Conservation (phyloP, 305 asterid genomes). For the Fraxinus sp. region DNA sequence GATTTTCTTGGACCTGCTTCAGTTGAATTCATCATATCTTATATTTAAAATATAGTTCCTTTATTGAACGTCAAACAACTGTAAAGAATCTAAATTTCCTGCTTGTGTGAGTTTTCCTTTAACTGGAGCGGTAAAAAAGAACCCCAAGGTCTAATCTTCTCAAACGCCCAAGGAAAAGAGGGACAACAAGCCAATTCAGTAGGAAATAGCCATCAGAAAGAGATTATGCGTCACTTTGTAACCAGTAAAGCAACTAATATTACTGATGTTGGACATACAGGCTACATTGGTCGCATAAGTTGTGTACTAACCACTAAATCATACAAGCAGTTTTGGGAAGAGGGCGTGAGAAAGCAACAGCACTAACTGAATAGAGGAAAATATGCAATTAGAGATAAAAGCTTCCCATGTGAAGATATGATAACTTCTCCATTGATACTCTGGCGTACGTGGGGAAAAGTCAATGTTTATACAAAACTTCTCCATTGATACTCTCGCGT, state of each 20-base stretch:
- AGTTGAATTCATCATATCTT: not conserved
- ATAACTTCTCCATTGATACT: not conserved
- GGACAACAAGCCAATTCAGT: not conserved
- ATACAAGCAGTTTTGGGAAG: not conserved
- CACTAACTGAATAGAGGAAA: not conserved
- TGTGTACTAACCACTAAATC: not conserved
- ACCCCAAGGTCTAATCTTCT: not conserved
- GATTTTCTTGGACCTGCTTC: not conserved
- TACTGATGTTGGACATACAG: not conserved
- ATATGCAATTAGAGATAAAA: not conserved
- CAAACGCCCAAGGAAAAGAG: not conserved
- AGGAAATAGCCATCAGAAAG: not conserved
- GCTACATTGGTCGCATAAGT: not conserved
- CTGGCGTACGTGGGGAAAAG: no score
- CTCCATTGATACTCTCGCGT: not conserved
- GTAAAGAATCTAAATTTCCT: not conserved
- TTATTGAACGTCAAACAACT: not conserved
- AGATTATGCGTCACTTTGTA: not conserved
- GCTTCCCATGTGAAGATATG: not conserved
- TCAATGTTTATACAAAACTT: not conserved
- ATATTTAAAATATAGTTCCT: not conserved
- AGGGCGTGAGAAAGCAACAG: not conserved
- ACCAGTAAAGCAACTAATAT: not conserved
- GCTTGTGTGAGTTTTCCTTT: not conserved
- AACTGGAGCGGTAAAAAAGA: not conserved